A percentile compares a stretch with the other conserved stretches of the same genome.
These are phyloP conservation scores for Xylaria sp. DNA, from an alignment of 2,329 filamentous ascomycete species.

Conservation along the genomic window DNA sequence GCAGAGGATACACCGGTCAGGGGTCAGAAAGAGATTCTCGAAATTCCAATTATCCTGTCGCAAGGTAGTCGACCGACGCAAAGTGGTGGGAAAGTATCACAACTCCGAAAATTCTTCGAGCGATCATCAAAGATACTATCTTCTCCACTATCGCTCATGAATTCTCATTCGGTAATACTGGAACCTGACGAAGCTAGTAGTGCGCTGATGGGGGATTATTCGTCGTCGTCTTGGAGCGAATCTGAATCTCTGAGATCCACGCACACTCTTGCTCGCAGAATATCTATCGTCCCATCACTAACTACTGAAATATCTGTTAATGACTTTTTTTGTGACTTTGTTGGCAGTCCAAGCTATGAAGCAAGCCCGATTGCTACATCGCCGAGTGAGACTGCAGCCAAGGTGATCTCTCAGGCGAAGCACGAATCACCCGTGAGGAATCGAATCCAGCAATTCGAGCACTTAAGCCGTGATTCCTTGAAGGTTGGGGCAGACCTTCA, in stretches of 20 bases:
- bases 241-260: constrained; percentile 23
- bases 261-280: constrained; percentile 29
- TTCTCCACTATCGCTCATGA: constrained; percentile 42
- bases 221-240: constrained; percentile 29
- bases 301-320: constrained; percentile 47
- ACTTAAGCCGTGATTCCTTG: constrained; percentile 38
- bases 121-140: constrained; percentile 34
- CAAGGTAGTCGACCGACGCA: constrained; percentile 7
- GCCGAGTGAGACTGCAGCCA: constrained; percentile 11
- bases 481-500: constrained; percentile 1
- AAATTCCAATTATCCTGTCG: constrained; percentile 13
- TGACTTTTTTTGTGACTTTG: constrained; percentile 48
- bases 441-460: constrained; percentile 49
- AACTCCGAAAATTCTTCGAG: constrained; percentile 49
- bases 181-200: constrained; percentile 3
- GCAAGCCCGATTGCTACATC: constrained; percentile 3
- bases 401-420: constrained; percentile 16
- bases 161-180: constrained; percentile 37
- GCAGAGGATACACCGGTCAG: not conserved
- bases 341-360: constrained; percentile 23
- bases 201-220: constrained; percentile 6
- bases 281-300: constrained; percentile 39
- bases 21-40: not conserved
- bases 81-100: constrained; percentile 46
- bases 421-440: constrained; percentile 48